These are phyloP conservation scores for Rhizomucor miehei DNA, from an alignment of 371 early-diverging fungal species.

Conservation along the genomic window DNA sequence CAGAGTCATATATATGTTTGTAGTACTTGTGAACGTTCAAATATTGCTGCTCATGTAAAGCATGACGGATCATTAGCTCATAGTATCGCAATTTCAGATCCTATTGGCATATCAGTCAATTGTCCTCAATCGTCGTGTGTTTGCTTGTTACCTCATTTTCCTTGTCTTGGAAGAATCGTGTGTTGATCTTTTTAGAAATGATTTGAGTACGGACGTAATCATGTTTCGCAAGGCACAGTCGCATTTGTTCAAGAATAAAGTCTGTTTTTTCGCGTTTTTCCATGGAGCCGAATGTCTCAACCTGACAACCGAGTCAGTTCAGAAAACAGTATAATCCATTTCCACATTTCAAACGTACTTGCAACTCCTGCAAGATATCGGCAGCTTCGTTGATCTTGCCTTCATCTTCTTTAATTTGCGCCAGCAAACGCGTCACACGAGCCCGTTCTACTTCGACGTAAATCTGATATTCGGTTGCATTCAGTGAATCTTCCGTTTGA, in stretches of 20 bases:
- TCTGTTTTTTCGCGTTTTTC: constrained; percentile 97
- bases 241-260: constrained; percentile 97
- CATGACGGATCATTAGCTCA: constrained; percentile 92
- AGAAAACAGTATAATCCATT: too few species aligned
- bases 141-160: constrained; percentile 65
- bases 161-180: constrained; percentile 85
- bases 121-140: not conserved
- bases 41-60: constrained; percentile 87
- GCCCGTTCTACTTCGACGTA: constrained; percentile 98
- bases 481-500: too few species aligned
- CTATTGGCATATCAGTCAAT: constrained; percentile 29
- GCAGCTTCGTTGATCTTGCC: constrained; percentile 90
- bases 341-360: constrained; percentile 48
- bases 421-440: constrained; percentile 84
- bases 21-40: constrained; percentile 91
- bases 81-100: constrained; percentile 95
- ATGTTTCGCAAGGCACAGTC: constrained; percentile 86
- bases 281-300: constrained; percentile 98
- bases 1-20: constrained; percentile 85
- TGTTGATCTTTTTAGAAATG: constrained; percentile 92
- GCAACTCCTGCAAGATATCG: constrained; percentile 94
- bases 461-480: too few species aligned
- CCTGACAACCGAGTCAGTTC: too few species aligned
- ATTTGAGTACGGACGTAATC: constrained; percentile 93
- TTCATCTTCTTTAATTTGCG: constrained; percentile 88